Percentiles rank a stretch among this genome's conserved stretches.
Evolutionary conservation across 306 rosid species (phyloP).

Genomic region (Glycine tomentella): DNA sequence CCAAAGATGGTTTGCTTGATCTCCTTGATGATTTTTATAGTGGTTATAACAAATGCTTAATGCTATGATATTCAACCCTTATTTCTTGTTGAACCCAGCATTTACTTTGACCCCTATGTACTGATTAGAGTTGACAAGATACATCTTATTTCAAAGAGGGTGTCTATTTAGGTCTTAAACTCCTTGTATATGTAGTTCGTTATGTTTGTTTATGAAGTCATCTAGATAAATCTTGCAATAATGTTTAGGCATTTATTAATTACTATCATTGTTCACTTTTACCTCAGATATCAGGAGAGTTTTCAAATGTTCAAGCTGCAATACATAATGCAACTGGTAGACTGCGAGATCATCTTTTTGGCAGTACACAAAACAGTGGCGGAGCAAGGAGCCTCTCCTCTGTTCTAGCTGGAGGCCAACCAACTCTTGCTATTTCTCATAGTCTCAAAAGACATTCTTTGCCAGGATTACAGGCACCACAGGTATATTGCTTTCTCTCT

Average conservation of each 20-base stretch:
- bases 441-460: slow-evolving; percentile 55
- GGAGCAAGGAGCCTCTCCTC: slow-evolving; percentile 56
- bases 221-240: slow-evolving; percentile 18
- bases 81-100: no score
- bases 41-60: not conserved
- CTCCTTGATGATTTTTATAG: slow-evolving; percentile 14
- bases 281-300: slow-evolving; percentile 81
- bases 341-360: slow-evolving; percentile 77
- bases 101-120: slow-evolving; percentile 4
- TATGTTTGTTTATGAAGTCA: slow-evolving; percentile 29
- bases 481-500: slow-evolving; percentile 55
- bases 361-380: slow-evolving; percentile 52
- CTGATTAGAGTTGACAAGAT: slow-evolving; percentile 22
- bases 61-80: not conserved
- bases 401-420: slow-evolving; percentile 54
- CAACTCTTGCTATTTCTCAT: slow-evolving; percentile 53
- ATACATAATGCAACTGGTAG: slow-evolving; percentile 82
- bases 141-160: not conserved
- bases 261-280: slow-evolving; percentile 18
- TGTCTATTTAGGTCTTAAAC: slow-evolving; percentile 4
- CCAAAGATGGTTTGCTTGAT: slow-evolving; percentile 35
- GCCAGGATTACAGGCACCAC: slow-evolving; percentile 68
- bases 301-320: slow-evolving; percentile 85
- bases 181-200: not conserved
- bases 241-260: slow-evolving; percentile 36